phyloP scores from a whole-genome alignment of 345 rosid species.

The Raphanus raphanistrum region DNA sequence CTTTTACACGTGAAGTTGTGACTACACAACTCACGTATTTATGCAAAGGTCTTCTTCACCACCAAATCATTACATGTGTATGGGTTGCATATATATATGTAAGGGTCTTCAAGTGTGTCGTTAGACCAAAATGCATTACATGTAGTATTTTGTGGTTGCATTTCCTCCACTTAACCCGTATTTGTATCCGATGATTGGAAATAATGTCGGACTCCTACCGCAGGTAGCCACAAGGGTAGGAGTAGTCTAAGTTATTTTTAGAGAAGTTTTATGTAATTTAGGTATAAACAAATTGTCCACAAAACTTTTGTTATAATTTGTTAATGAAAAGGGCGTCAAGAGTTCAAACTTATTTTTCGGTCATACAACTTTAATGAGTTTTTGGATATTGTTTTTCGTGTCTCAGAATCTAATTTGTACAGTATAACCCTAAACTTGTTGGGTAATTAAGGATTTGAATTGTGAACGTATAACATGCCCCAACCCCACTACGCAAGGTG shows the following conservation, averaged over 20 bases:
- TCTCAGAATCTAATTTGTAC: neutral
- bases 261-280: neutral
- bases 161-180: neutral
- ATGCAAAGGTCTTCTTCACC: constrained; percentile 34
- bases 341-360: constrained; percentile 1
- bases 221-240: neutral
- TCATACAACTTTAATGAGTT: neutral
- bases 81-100: constrained; percentile 6
- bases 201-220: neutral
- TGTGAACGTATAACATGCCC: constrained; percentile 20
- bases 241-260: neutral
- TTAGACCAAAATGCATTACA: constrained; percentile 14
- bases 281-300: neutral
- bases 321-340: neutral
- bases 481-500: constrained; percentile 3
- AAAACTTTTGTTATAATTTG: neutral
- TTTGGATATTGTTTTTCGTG: neutral
- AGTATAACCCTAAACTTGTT: neutral
- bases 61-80: constrained; percentile 37
- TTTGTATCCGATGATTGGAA: constrained; percentile 9
- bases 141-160: neutral
- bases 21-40: constrained; percentile 19
- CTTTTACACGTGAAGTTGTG: constrained; percentile 35
- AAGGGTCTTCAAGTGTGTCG: constrained; percentile 18
- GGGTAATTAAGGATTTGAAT: neutral